A percentile compares a stretch with the other conserved stretches of the same genome.
Conservation (phyloP, 371 early-diverging fungal genomes). For the Zychaea mexicana region DNA sequence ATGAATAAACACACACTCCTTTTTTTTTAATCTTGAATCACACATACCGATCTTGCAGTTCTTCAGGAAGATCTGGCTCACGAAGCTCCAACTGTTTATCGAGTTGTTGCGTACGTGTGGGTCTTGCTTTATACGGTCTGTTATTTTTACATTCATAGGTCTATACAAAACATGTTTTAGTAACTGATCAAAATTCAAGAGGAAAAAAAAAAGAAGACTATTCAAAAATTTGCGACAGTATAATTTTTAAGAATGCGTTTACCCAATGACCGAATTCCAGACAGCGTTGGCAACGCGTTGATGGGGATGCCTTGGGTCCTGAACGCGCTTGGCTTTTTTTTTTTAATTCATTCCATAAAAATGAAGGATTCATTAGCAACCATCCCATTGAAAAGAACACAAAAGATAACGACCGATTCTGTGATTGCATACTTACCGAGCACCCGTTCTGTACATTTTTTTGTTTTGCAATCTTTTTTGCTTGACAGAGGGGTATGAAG, state of each 20-base stretch:
- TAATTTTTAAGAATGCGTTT: no score
- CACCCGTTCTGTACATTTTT: constrained; percentile 33
- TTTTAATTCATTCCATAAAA: no score
- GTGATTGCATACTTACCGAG: constrained; percentile 17
- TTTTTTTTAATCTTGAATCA: not conserved
- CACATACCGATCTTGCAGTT: constrained; percentile 47
- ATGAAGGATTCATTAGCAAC: not conserved
- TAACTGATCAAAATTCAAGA: no score
- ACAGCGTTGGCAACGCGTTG: constrained; percentile 66
- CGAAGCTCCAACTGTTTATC: constrained; percentile 57
- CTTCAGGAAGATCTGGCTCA: constrained; percentile 54
- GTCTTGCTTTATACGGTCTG: constrained; percentile 57
- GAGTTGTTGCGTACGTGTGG: constrained; percentile 67
- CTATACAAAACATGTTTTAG: constrained; percentile 17
- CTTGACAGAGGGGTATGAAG: no score
- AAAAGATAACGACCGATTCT: not conserved
- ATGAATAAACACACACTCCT: not conserved
- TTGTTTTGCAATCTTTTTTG: no score
- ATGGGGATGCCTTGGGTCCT: constrained; percentile 45
- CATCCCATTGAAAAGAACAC: not conserved
- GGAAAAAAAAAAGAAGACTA: no score
- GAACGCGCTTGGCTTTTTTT: constrained; percentile 4
- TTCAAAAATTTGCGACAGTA: no score
- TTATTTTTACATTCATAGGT: constrained; percentile 61
- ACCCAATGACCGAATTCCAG: constrained; percentile 66